Conservation (phyloP, 2,329 filamentous ascomycete species). For the Lanzia echinophila region DNA sequence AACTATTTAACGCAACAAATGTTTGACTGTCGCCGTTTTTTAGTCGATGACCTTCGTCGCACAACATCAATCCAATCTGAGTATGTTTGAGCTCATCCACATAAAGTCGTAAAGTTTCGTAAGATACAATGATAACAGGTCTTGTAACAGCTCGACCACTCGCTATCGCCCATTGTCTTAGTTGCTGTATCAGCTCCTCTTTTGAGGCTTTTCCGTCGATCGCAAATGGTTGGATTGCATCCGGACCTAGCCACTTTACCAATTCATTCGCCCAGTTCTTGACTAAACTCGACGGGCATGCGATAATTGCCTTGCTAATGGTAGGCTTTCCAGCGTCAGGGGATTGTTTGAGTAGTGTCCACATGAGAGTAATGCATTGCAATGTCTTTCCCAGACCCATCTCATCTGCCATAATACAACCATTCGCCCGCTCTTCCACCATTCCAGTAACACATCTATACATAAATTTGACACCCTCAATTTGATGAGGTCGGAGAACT, state of each 20-base stretch:
- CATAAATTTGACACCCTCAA: conserved; percentile 97
- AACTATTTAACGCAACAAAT: conserved; percentile 79
- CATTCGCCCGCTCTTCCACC: conserved; percentile 87
- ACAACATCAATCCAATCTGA: conserved; percentile 85
- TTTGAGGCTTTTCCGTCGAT: conserved; percentile 99
- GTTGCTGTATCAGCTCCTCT: conserved; percentile 80
- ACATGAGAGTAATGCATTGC: conserved; percentile 94
- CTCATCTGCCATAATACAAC: conserved; percentile 99
- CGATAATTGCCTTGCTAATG: conserved; percentile 95
- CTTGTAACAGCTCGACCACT: conserved; percentile 83
- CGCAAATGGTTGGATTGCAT: conserved; percentile 87
- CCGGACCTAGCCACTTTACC: conserved; percentile 90
- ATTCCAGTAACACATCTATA: conserved; percentile 93
- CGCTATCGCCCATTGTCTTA: conserved; percentile 91
- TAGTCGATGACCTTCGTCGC: conserved; percentile 91
- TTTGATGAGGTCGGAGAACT: conserved; percentile 89
- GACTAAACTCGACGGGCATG: conserved; percentile 92
- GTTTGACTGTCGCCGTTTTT: conserved; percentile 97
- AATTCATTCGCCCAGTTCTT: conserved; percentile 98
- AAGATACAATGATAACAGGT: conserved; percentile 86
- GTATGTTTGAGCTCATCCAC: conserved; percentile 84
- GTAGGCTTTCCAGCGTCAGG: conserved; percentile 89
- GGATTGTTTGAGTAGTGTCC: conserved; percentile 93
- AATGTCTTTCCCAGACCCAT: conserved; percentile 98
- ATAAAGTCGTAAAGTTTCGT: conserved; percentile 89